Evolutionary conservation across 2,329 filamentous ascomycete genomes (phyloP).

Genomic region (Rutstroemia sp.): DNA sequence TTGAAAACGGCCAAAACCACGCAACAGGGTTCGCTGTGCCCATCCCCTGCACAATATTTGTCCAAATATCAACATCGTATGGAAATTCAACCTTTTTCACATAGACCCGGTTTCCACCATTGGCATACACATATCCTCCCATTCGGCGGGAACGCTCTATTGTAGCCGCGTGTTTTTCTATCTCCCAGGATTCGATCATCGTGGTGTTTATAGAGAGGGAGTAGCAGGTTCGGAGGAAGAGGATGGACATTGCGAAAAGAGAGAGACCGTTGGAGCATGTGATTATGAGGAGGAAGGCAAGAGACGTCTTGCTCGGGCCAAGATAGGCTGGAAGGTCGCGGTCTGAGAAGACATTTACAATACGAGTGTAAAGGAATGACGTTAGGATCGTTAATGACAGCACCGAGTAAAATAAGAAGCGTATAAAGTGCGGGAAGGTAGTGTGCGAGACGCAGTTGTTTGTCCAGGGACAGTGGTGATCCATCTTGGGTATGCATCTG

Average conservation of each 20-base stretch:
- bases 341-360: slow-evolving; percentile 52
- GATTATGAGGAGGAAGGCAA: slow-evolving; percentile 55
- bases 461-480: slow-evolving; percentile 85
- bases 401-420: slow-evolving; percentile 63
- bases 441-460: slow-evolving; percentile 75
- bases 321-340: slow-evolving; percentile 68
- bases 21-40: slow-evolving; percentile 55
- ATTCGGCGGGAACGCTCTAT: slow-evolving; percentile 38
- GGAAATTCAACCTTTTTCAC: slow-evolving; percentile 68
- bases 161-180: slow-evolving; percentile 54
- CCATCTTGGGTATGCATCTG: slow-evolving; percentile 71
- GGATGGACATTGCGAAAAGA: slow-evolving; percentile 53
- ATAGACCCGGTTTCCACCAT: slow-evolving; percentile 43
- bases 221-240: slow-evolving; percentile 55
- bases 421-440: slow-evolving; percentile 75
- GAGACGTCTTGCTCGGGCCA: slow-evolving; percentile 53
- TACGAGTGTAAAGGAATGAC: slow-evolving; percentile 52
- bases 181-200: slow-evolving; percentile 75
- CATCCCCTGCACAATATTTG: slow-evolving; percentile 71
- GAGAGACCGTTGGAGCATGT: slow-evolving; percentile 50
- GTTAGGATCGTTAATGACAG: slow-evolving; percentile 55
- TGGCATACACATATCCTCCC: slow-evolving; percentile 32
- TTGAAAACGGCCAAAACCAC: slow-evolving; percentile 65
- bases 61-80: slow-evolving; percentile 70
- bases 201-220: slow-evolving; percentile 63